These are phyloP conservation scores for Mycena pura DNA, from an alignment of 768 basidiomycete genomes.

Conservation along the genomic window DNA sequence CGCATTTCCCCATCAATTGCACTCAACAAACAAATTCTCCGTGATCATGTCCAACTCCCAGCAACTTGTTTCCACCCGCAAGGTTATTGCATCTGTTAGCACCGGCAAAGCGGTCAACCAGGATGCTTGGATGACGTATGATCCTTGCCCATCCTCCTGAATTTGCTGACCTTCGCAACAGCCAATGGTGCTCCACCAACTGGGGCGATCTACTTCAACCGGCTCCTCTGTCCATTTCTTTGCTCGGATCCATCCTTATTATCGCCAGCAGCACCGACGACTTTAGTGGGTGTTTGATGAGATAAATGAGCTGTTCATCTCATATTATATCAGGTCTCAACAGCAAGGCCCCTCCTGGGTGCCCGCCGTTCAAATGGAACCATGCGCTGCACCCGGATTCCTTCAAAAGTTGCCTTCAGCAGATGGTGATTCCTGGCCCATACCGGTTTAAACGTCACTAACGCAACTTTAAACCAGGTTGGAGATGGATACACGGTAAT, in stretches of 20 bases:
- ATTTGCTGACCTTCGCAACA: background rate
- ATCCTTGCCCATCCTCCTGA: background rate
- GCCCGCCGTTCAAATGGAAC: background rate
- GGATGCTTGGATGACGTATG: slow-evolving; percentile 1
- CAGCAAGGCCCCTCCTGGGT: background rate
- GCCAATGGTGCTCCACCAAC: slow-evolving; percentile 1
- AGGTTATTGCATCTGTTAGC: background rate
- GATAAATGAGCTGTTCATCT: background rate
- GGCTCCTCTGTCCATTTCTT: background rate
- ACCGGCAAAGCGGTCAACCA: background rate
- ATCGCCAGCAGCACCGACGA: slow-evolving; percentile 3
- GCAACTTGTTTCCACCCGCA: background rate
- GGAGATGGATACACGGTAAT: background rate
- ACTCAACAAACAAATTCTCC: too few relatives aligned
- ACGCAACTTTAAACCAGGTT: background rate
- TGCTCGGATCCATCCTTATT: slow-evolving; percentile 1
- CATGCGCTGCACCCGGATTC: background rate
- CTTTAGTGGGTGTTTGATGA: background rate
- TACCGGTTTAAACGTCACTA: background rate
- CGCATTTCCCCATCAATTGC: too few relatives aligned
- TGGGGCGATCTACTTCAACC: slow-evolving; percentile 2
- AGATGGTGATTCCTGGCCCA: background rate
- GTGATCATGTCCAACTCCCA: background rate
- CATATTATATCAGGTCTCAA: background rate
- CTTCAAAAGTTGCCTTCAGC: slow-evolving; percentile 5